These are phyloP conservation scores for Pythium insidiosum DNA, from an alignment of 352 stramenopile genomes.

Conservation along the genomic window DNA sequence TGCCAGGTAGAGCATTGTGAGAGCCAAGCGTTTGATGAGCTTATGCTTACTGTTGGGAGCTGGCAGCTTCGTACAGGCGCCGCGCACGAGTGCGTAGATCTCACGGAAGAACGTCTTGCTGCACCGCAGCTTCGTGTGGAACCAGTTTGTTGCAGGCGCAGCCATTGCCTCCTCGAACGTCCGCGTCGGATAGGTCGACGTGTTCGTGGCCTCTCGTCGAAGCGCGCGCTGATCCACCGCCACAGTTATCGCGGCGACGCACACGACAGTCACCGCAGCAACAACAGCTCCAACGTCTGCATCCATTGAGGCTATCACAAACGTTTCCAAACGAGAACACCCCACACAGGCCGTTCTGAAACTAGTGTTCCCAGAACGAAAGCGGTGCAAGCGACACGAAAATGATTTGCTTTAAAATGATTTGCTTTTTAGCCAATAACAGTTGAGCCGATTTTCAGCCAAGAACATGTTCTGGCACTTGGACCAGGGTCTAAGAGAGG, in stretches of 20 bases:
- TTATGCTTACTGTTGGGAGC: conserved; percentile 13
- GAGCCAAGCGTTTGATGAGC: conserved; percentile 10
- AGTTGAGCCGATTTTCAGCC: neutral
- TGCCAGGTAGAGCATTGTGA: conserved; percentile 13
- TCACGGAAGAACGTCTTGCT: conserved; percentile 4
- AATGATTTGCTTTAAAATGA: too few species aligned
- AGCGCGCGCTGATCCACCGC: neutral
- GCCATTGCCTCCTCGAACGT: neutral
- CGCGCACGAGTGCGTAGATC: conserved; percentile 4
- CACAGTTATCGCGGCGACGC: neutral
- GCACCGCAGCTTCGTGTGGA: conserved; percentile 4
- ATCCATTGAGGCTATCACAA: neutral
- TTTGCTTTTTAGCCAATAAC: neutral
- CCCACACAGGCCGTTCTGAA: neutral
- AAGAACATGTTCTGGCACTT: neutral
- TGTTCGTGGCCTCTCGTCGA: neutral
- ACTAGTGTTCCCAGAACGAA: neutral
- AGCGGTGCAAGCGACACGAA: neutral
- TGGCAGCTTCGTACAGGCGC: neutral
- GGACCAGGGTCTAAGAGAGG: neutral
- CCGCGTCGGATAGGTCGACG: neutral
- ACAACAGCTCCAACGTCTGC: neutral
- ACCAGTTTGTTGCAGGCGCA: neutral
- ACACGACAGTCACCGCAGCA: neutral
- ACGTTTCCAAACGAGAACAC: neutral